These are phyloP conservation scores for Laburnicola sp. DNA, from an alignment of 2,329 filamentous ascomycete genomes.

Conservation along the genomic window DNA sequence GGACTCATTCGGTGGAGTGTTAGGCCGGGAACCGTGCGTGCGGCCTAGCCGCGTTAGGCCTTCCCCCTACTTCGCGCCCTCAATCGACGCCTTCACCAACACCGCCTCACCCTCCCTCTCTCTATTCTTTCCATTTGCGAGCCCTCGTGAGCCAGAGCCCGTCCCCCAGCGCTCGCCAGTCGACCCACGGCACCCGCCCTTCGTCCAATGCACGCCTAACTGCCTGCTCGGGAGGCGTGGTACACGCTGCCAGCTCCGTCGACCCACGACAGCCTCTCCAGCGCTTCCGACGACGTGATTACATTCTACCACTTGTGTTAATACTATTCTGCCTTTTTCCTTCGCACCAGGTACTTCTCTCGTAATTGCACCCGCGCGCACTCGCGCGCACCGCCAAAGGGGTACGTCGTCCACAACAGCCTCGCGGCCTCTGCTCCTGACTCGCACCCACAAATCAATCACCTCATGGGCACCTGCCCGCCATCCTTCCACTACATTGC, in stretches of 20 bases:
- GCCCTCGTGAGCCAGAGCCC: slow-evolving; percentile 27
- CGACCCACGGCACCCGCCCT: slow-evolving; percentile 24
- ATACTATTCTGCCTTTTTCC: slow-evolving; percentile 36
- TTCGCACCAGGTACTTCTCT: slow-evolving; percentile 34
- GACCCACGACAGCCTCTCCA: slow-evolving; percentile 44
- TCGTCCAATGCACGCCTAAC: slow-evolving; percentile 46
- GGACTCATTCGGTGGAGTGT: background rate
- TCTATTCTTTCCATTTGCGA: slow-evolving; percentile 41
- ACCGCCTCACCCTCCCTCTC: slow-evolving; percentile 30
- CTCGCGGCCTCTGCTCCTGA: slow-evolving; percentile 19
- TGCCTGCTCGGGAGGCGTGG: slow-evolving; percentile 45
- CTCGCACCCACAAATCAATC: slow-evolving; percentile 22
- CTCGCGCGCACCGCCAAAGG: slow-evolving; percentile 23
- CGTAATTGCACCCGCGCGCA: slow-evolving; percentile 18
- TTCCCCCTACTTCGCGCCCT: slow-evolving; percentile 10
- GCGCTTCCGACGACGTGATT: slow-evolving; percentile 32
- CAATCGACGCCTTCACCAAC: slow-evolving; percentile 24
- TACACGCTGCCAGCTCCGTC: slow-evolving; percentile 47
- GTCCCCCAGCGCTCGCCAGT: slow-evolving; percentile 13
- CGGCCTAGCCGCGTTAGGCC: slow-evolving; percentile 5
- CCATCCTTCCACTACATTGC: slow-evolving; percentile 15
- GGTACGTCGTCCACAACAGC: slow-evolving; percentile 30
- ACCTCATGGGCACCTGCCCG: slow-evolving; percentile 14
- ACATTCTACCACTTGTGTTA: slow-evolving; percentile 45
- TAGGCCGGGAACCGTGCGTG: slow-evolving; percentile 16